phyloP scores from a whole-genome alignment of 2,329 filamentous ascomycete species.

The Claviceps spartinae region DNA sequence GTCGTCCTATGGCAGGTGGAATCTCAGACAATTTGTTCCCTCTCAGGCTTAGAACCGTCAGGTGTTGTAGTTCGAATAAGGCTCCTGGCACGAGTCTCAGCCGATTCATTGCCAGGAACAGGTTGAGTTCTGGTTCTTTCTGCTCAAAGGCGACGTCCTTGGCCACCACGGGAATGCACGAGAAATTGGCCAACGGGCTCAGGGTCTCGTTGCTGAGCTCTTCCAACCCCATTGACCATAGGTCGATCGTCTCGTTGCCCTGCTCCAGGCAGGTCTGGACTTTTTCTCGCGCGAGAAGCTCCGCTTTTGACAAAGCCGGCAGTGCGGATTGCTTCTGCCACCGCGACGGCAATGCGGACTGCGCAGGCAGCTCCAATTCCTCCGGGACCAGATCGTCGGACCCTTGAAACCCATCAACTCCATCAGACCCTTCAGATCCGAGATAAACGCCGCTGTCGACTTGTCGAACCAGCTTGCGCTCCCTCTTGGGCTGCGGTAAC shows the following conservation, averaged over 20 bases:
- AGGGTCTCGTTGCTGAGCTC: slow-evolving; percentile 43
- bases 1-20: slow-evolving; percentile 42
- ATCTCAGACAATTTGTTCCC: slow-evolving; percentile 49
- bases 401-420: slow-evolving; percentile 36
- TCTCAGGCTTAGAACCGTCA: slow-evolving; percentile 53
- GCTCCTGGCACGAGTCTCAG: slow-evolving; percentile 43
- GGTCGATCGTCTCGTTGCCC: slow-evolving; percentile 45
- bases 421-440: slow-evolving; percentile 36
- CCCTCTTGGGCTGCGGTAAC: slow-evolving; percentile 26
- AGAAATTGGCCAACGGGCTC: slow-evolving; percentile 39
- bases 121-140: slow-evolving; percentile 42
- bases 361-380: slow-evolving; percentile 16
- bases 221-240: slow-evolving; percentile 43
- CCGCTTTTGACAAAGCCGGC: slow-evolving; percentile 23
- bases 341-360: slow-evolving; percentile 26
- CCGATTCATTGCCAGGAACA: slow-evolving; percentile 48
- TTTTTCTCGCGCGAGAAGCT: slow-evolving; percentile 29
- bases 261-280: slow-evolving; percentile 43
- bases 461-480: slow-evolving; percentile 40
- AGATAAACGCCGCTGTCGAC: slow-evolving; percentile 59
- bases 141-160: slow-evolving; percentile 46
- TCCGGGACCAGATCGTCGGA: slow-evolving; percentile 26
- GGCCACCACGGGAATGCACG: slow-evolving; percentile 38
- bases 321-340: slow-evolving; percentile 17
- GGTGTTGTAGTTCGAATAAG: slow-evolving; percentile 46